These are phyloP conservation scores for Hyaloscypha variabilis DNA, from an alignment of 495 filamentous ascomycete species.

Conservation along the genomic window DNA sequence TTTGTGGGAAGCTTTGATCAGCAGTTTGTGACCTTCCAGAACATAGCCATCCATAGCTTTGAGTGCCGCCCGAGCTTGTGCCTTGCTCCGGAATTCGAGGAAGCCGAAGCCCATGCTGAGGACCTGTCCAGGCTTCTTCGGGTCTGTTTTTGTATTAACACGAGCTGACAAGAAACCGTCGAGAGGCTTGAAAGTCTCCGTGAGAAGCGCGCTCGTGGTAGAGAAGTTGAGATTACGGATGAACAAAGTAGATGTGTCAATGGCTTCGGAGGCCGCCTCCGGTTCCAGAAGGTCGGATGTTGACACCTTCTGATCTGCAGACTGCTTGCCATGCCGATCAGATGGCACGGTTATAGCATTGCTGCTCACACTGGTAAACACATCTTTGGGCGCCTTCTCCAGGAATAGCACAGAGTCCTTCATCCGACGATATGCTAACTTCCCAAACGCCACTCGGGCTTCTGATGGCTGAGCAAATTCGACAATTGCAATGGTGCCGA, in stretches of 20 bases:
- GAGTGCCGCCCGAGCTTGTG: slow-evolving; percentile 75
- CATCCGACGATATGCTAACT: slow-evolving; percentile 83
- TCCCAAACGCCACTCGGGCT: slow-evolving; percentile 77
- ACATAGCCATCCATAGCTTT: slow-evolving; percentile 83
- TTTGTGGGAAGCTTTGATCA: slow-evolving; percentile 82
- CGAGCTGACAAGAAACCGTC: slow-evolving; percentile 83
- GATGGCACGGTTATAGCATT: slow-evolving; percentile 15
- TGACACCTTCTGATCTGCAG: slow-evolving; percentile 36
- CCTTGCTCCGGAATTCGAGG: slow-evolving; percentile 79
- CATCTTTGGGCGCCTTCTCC: slow-evolving; percentile 85
- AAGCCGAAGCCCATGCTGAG: slow-evolving; percentile 98
- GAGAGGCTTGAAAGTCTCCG: slow-evolving; percentile 74
- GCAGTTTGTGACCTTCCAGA: slow-evolving; percentile 82
- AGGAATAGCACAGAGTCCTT: slow-evolving; percentile 91
- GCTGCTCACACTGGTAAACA: slow-evolving; percentile 60
- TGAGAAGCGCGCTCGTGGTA: slow-evolving; percentile 76
- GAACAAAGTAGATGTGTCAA: slow-evolving; percentile 79
- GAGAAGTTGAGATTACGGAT: slow-evolving; percentile 91
- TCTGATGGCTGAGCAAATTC: slow-evolving; percentile 79
- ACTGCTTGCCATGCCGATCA: slow-evolving; percentile 31
- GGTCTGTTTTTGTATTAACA: slow-evolving; percentile 85
- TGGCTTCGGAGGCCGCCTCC: slow-evolving; percentile 51
- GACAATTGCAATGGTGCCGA: slow-evolving; percentile 89
- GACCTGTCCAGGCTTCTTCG: slow-evolving; percentile 78
- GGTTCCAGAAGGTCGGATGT: slow-evolving; percentile 54